Conservation (phyloP, 2,329 filamentous ascomycete species). For the Hirsutella rhossiliensis region DNA sequence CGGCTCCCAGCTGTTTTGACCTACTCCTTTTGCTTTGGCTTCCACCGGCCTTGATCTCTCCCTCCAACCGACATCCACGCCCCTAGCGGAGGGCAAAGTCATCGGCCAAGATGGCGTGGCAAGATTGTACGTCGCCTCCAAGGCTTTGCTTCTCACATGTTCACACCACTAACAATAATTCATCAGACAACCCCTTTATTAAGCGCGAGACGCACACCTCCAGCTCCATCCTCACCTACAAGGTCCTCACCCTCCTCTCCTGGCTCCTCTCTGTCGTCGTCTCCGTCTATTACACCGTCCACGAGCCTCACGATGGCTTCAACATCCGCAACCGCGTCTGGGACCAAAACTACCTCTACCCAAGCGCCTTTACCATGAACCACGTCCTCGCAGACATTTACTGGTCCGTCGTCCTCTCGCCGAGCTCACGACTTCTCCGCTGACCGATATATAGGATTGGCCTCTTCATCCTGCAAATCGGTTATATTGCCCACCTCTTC, state of each 20-base stretch:
- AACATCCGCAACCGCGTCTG: slow-evolving; percentile 54
- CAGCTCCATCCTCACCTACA: slow-evolving; percentile 57
- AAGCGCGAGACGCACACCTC: slow-evolving; percentile 54
- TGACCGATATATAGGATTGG: slow-evolving; percentile 40
- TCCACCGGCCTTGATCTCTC: too few species aligned
- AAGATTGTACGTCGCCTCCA: too few species aligned
- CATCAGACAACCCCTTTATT: slow-evolving; percentile 62
- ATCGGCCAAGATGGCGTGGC: too few species aligned
- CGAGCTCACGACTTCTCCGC: too few species aligned
- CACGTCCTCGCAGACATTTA: slow-evolving; percentile 55
- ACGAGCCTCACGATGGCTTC: slow-evolving; percentile 50
- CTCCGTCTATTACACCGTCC: slow-evolving; percentile 62
- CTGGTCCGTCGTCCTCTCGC: slow-evolving; percentile 41
- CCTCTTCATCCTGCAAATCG: slow-evolving; percentile 63
- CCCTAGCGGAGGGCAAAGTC: too few species aligned
- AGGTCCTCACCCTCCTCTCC: slow-evolving; percentile 58
- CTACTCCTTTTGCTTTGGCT: too few species aligned
- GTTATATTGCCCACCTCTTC: slow-evolving; percentile 69
- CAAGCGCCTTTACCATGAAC: slow-evolving; percentile 67
- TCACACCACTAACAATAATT: too few species aligned
- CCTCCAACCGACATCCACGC: too few species aligned
- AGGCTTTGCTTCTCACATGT: too few species aligned
- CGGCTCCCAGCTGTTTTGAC: too few species aligned
- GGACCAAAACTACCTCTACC: slow-evolving; percentile 55
- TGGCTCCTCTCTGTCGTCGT: slow-evolving; percentile 65